Conservation (phyloP, 176 grass and related monocot genomes). For the Themeda triandra region DNA sequence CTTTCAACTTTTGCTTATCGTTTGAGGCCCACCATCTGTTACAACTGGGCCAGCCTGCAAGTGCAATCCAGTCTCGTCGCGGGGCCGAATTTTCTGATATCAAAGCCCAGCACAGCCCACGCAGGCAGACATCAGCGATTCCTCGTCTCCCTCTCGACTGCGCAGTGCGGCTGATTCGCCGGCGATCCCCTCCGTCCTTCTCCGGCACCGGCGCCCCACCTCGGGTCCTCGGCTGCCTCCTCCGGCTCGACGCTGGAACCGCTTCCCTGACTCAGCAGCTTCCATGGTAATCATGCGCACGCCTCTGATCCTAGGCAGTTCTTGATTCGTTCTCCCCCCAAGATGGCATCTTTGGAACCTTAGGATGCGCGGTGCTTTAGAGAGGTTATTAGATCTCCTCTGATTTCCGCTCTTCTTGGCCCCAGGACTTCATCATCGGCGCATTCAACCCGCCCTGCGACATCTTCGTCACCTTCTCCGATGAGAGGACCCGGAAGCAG, state of each 20-base stretch:
- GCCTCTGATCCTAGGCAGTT: neutral
- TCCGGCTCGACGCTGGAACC: neutral
- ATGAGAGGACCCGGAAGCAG: constrained; percentile 80
- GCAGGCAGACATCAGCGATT: neutral
- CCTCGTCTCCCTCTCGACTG: neutral
- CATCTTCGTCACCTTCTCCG: constrained; percentile 73
- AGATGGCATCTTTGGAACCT: constrained; percentile 13
- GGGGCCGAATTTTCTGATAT: no score
- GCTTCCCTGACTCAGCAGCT: neutral
- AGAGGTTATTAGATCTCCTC: neutral
- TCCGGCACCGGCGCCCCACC: neutral
- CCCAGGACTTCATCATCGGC: constrained; percentile 80
- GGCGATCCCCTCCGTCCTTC: constrained; percentile 9
- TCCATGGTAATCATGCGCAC: constrained; percentile 24
- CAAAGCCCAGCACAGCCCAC: neutral
- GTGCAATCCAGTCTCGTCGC: no score
- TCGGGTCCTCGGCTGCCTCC: neutral
- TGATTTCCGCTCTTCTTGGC: neutral
- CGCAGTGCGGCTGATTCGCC: neutral
- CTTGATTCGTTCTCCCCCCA: constrained; percentile 11
- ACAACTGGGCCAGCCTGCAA: neutral
- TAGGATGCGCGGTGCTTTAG: neutral
- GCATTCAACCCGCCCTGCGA: constrained; percentile 87
- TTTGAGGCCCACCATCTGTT: neutral
- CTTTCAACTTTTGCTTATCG: neutral